These are phyloP conservation scores for Fusarium annulatum DNA, from an alignment of 2,329 filamentous ascomycete genomes.

Conservation along the genomic window DNA sequence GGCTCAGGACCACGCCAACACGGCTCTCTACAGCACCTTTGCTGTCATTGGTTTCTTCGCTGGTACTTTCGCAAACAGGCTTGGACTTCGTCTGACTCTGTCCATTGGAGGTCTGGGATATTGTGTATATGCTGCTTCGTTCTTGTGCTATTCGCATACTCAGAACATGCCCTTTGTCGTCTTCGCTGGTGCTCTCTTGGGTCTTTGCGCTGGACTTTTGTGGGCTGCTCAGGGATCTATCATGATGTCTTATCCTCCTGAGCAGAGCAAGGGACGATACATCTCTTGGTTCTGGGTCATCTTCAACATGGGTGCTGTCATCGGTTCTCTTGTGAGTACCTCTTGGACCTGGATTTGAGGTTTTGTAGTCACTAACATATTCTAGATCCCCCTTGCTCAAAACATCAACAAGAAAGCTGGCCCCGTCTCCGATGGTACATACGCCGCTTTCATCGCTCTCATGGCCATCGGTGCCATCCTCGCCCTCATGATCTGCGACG, in stretches of 20 bases:
- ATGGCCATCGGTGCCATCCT: constrained; percentile 62
- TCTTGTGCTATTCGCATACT: constrained; percentile 77
- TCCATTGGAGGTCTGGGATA: constrained; percentile 81
- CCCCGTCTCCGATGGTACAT: constrained; percentile 62
- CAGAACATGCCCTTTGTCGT: constrained; percentile 76
- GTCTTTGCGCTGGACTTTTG: constrained; percentile 81
- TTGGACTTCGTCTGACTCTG: constrained; percentile 76
- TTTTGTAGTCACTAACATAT: not conserved
- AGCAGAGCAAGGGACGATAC: constrained; percentile 85
- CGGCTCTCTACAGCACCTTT: constrained; percentile 79
- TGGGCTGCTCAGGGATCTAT: constrained; percentile 88
- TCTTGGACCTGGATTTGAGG: not conserved
- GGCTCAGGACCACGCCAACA: constrained; percentile 72
- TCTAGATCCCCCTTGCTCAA: constrained; percentile 74
- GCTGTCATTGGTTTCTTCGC: constrained; percentile 75
- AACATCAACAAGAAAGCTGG: constrained; percentile 69
- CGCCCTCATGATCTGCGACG: constrained; percentile 60
- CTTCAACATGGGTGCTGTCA: constrained; percentile 91
- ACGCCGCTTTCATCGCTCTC: constrained; percentile 60
- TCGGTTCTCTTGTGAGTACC: constrained; percentile 73
- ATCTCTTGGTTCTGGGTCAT: constrained; percentile 96
- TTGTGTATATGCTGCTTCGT: constrained; percentile 77
- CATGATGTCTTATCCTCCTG: constrained; percentile 90
- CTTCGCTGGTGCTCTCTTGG: constrained; percentile 80
- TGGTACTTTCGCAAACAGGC: constrained; percentile 80